A percentile compares a stretch with the other conserved stretches of the same genome.
Conservation (phyloP, 495 filamentous ascomycete species). For the Bacidia rubella region DNA sequence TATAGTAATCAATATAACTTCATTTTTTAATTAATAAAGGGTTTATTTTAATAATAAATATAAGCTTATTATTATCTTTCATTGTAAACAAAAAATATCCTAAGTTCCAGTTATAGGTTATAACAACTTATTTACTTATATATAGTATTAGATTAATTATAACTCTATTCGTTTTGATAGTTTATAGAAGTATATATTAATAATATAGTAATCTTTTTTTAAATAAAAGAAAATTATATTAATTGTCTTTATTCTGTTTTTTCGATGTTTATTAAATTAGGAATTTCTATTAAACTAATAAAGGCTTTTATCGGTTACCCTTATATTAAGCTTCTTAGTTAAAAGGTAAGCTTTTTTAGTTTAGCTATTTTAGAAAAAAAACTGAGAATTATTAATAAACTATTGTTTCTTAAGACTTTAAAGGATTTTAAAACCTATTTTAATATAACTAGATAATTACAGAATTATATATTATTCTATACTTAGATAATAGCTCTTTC, state of each 20-base stretch:
- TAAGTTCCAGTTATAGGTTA: not conserved
- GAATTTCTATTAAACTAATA: not conserved
- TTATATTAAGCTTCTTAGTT: not conserved
- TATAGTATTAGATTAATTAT: constrained; percentile 1
- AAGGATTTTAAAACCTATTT: not conserved
- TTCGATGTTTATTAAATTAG: not conserved
- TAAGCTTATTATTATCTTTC: not conserved
- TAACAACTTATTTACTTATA: not conserved
- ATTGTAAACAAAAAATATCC: constrained; percentile 1
- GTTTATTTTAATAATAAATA: not conserved
- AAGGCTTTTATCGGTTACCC: not conserved
- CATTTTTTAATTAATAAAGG: not conserved
- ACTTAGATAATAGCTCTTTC: not conserved
- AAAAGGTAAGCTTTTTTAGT: not conserved
- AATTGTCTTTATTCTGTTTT: not conserved
- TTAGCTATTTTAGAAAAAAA: constrained; percentile 1
- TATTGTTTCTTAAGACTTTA: not conserved
- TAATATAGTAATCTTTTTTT: not conserved
- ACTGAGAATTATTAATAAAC: not conserved
- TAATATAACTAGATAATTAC: not conserved
- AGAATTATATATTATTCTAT: not conserved
- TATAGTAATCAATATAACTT: not conserved
- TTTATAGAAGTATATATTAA: constrained; percentile 3
- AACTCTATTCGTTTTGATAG: not conserved
- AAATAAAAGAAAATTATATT: not conserved